These are phyloP conservation scores for Annona cherimola DNA, from an alignment of 164 flowering plant genomes.

Conservation along the genomic window DNA sequence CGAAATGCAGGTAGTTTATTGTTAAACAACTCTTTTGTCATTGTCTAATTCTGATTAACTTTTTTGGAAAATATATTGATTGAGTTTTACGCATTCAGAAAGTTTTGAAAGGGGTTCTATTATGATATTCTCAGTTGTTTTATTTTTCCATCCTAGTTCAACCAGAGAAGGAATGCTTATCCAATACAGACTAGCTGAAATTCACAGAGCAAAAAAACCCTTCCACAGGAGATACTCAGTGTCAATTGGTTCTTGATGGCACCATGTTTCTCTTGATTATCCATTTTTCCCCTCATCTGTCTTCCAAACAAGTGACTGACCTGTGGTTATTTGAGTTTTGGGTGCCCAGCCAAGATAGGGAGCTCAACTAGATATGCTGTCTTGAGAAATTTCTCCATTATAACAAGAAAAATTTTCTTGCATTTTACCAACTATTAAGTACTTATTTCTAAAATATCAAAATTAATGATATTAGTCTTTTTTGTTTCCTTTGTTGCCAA, in stretches of 20 bases:
- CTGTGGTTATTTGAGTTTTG: neutral
- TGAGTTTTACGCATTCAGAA: too few relatives aligned
- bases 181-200: too few relatives aligned
- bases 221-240: neutral
- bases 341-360: neutral
- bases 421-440: too few relatives aligned
- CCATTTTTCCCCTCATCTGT: neutral
- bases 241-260: neutral
- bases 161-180: too few relatives aligned
- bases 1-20: conserved; percentile 31
- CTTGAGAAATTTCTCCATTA: too few relatives aligned
- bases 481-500: neutral
- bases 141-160: too few relatives aligned
- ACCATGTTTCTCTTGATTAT: neutral
- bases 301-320: neutral
- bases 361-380: neutral
- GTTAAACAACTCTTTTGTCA: too few relatives aligned
- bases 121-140: too few relatives aligned
- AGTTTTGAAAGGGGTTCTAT: too few relatives aligned
- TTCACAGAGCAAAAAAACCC: neutral
- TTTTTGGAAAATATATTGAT: too few relatives aligned
- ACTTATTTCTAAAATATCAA: neutral
- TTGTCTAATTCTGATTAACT: too few relatives aligned
- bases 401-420: neutral
- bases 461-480: neutral